Conservation (phyloP, 2,329 filamentous ascomycete species). For the Paradendryphiella salina region DNA sequence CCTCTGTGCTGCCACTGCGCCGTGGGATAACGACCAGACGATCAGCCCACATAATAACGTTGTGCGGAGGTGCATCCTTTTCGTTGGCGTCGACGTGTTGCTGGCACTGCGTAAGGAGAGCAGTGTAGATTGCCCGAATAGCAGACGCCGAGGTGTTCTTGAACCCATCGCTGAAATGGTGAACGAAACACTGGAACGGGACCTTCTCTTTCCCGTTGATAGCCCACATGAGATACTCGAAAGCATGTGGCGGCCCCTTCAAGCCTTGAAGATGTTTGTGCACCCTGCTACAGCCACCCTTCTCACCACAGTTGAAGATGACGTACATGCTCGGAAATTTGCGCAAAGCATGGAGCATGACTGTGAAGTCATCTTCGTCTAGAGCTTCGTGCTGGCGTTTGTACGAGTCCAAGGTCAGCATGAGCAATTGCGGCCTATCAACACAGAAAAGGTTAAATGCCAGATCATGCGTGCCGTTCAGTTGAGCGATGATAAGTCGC, state of each 20-base stretch:
- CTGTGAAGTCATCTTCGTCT: conserved; percentile 47
- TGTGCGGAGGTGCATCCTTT: conserved; percentile 49
- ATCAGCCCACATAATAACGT: conserved; percentile 50
- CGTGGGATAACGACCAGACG: conserved; percentile 56
- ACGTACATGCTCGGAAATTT: conserved; percentile 41
- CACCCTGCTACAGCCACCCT: conserved; percentile 52
- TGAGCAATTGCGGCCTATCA: conserved; percentile 53
- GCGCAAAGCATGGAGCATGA: conserved; percentile 43
- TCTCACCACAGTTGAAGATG: conserved; percentile 55
- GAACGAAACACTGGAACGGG: conserved; percentile 46
- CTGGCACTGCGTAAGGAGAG: conserved; percentile 23
- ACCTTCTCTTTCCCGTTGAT: conserved; percentile 27
- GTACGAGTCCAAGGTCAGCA: conserved; percentile 54
- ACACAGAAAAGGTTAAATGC: conserved; percentile 56
- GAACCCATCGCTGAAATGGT: conserved; percentile 33
- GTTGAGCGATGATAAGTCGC: conserved; percentile 48
- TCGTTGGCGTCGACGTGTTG: conserved; percentile 11
- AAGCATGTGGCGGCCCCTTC: conserved; percentile 37
- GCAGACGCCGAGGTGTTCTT: conserved; percentile 3
- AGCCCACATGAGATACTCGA: conserved; percentile 27
- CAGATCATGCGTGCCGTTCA: conserved; percentile 52
- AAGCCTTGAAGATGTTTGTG: conserved; percentile 57
- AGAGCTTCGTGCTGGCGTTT: conserved; percentile 53
- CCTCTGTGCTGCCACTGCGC: conserved; percentile 40
- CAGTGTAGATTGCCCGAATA: conserved; percentile 23